These are phyloP conservation scores for Verticillium dahliae DNA, from an alignment of 2,329 filamentous ascomycete species.

Conservation along the genomic window DNA sequence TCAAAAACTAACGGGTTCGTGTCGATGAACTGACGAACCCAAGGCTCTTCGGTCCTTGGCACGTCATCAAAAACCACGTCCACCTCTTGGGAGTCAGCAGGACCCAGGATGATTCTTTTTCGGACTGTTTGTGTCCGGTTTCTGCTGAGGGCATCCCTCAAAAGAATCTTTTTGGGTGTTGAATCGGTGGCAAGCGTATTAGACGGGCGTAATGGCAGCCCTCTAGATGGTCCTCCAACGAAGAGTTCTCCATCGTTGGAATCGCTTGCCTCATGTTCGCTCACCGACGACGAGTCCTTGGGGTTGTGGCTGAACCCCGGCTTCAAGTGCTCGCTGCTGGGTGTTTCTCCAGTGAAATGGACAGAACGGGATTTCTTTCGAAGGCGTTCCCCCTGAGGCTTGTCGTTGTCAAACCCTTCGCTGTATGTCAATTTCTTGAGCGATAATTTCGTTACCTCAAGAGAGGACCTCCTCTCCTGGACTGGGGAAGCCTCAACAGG, in stretches of 20 bases:
- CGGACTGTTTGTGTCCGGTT: conserved; percentile 7
- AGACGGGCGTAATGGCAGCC: neutral
- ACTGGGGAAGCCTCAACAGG: neutral
- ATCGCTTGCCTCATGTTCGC: conserved; percentile 16
- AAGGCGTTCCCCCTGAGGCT: neutral
- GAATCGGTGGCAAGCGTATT: neutral
- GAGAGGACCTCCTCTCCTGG: neutral
- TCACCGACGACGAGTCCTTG: conserved; percentile 10
- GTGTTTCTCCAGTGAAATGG: conserved; percentile 10
- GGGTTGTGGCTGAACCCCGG: conserved; percentile 11
- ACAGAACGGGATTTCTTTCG: conserved; percentile 20
- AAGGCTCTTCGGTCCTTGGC: conserved; percentile 12
- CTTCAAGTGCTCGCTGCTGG: neutral
- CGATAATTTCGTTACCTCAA: neutral
- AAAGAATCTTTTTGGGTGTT: neutral
- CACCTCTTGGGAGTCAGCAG: conserved; percentile 4
- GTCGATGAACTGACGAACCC: conserved; percentile 18
- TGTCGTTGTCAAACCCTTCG: neutral
- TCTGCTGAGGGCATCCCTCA: neutral
- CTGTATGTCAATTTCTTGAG: neutral
- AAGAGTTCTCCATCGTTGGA: neutral
- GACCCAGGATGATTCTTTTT: conserved; percentile 16
- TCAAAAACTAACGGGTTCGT: conserved; percentile 22
- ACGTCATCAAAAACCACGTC: conserved; percentile 18
- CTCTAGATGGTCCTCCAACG: neutral